Evolutionary conservation across 1,284 basidiomycete genomes (phyloP), one percentile per base, ranked within the genome.

Genomic region (Salmacisia buchloeana): DNA sequence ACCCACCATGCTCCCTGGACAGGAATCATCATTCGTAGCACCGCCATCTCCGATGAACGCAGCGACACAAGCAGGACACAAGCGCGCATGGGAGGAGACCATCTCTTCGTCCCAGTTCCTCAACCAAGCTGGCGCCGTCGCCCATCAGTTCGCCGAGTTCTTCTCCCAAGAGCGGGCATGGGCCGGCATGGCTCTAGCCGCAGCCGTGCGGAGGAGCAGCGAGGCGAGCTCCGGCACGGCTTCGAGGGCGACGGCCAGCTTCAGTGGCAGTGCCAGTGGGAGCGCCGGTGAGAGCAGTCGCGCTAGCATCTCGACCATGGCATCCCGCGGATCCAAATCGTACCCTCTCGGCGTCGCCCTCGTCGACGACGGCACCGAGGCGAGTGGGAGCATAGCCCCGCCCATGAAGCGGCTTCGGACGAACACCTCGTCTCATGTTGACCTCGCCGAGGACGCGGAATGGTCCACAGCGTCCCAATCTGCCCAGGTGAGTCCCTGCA

Each of bases 81-180:
- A 54, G 29, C 49, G 49, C 3, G 29, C 31, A 54, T 54, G 49
- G 49, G 49, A 54, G 18, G 49, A 54, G 12, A 54, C 49, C 3
- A n/a, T 33, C 27, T 31, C 25, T 6, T 54, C 49, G 3, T n/a
- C 12, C 18, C 25, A 4, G 3, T 54, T 54, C 49, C 27, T 54
- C 2, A 31, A 54, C 31, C 49, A 54, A 15, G 49, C 49, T 13
- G 49, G 49, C 7, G 49, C 49, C 49, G 49, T 54, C 27, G 49
- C 49, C 10, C 49, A 54, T 2, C 49, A 54, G 13, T 54, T 54
- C 4, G 49, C 29, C 49, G 29, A 33, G 6, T 54, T 54, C 49
- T 54, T 54, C 27, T 29, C 49, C 10, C 49, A 54, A 31, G 49
- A 54, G 27, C 49, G 49, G 6, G 49, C 49, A 6, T 54, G 49